A percentile compares a stretch with the other conserved stretches of the same genome.
These are phyloP conservation scores for Dipteronia sinensis DNA, from an alignment of 345 rosid genomes.

Conservation along the genomic window DNA sequence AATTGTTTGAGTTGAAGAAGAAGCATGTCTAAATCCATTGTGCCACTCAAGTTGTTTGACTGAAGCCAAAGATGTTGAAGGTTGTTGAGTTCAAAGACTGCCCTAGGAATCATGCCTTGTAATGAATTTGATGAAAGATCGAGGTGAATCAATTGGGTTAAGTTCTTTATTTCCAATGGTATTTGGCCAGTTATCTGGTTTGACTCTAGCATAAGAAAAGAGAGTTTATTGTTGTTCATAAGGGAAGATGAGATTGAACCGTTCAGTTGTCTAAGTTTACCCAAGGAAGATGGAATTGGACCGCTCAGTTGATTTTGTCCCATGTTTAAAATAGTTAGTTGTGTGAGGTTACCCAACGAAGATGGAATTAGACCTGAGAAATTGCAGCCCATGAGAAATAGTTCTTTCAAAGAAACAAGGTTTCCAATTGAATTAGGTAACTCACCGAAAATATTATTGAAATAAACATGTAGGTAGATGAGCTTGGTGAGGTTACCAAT, in stretches of 20 bases:
- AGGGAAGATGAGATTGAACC: neutral
- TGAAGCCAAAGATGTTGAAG: neutral
- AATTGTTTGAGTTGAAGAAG: neutral
- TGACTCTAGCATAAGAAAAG: too few relatives aligned
- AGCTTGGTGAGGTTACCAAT: neutral
- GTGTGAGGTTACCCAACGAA: constrained; percentile 8
- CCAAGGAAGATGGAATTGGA: neutral
- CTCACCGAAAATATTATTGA: constrained; percentile 5
- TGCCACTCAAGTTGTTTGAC: constrained; percentile 23
- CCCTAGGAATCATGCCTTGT: constrained; percentile 25
- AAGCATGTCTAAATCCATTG: neutral
- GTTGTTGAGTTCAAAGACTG: constrained; percentile 2
- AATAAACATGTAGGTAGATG: neutral
- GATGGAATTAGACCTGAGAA: constrained; percentile 15
- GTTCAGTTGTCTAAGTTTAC: constrained; percentile 11
- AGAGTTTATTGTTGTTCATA: too few relatives aligned
- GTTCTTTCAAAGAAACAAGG: neutral
- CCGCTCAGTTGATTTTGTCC: neutral
- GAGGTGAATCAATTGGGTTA: neutral
- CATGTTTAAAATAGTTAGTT: neutral
- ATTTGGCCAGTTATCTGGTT: neutral
- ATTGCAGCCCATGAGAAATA: neutral
- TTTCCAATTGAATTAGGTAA: constrained; percentile 19
- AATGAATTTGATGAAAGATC: constrained; percentile 9
- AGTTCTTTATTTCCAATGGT: constrained; percentile 1